Percentiles rank a stretch among this genome's conserved stretches.
phyloP scores from a whole-genome alignment of 768 basidiomycete genomes.

The Trametes villosa region DNA sequence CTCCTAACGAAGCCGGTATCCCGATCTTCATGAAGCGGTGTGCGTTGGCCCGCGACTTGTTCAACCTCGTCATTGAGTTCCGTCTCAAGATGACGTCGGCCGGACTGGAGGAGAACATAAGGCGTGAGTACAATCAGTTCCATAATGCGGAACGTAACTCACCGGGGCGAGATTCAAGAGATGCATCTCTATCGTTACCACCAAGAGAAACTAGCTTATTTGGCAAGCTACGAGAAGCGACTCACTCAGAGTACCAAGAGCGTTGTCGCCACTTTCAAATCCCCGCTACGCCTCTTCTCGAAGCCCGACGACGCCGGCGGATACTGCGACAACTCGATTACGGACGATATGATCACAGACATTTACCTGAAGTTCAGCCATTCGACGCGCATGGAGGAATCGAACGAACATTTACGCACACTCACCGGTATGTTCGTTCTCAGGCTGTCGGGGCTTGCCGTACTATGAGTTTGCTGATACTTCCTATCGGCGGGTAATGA shows the following conservation, averaged over 20 bases:
- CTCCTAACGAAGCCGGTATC: constrained; percentile 27
- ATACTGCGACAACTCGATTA: constrained; percentile 18
- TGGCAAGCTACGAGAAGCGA: background rate
- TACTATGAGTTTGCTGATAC: no score
- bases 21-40: constrained; percentile 30
- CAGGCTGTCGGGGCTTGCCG: no score
- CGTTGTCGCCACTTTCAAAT: background rate
- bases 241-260: no score
- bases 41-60: constrained; percentile 29
- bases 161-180: background rate
- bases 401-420: background rate
- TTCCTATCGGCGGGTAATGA: no score
- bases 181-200: background rate
- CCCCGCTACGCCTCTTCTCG: background rate
- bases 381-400: constrained; percentile 22
- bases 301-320: background rate
- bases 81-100: constrained; percentile 24
- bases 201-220: background rate
- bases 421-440: constrained; percentile 15
- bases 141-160: no score
- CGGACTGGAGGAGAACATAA: constrained; percentile 29
- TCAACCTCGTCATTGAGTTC: constrained; percentile 31
- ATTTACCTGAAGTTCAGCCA: constrained; percentile 24
- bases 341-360: constrained; percentile 29
- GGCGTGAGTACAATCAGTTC: constrained; percentile 23